Evolutionary conservation across 2,329 filamentous ascomycete species (phyloP).

Genomic region (Paecilomyces variotii): DNA sequence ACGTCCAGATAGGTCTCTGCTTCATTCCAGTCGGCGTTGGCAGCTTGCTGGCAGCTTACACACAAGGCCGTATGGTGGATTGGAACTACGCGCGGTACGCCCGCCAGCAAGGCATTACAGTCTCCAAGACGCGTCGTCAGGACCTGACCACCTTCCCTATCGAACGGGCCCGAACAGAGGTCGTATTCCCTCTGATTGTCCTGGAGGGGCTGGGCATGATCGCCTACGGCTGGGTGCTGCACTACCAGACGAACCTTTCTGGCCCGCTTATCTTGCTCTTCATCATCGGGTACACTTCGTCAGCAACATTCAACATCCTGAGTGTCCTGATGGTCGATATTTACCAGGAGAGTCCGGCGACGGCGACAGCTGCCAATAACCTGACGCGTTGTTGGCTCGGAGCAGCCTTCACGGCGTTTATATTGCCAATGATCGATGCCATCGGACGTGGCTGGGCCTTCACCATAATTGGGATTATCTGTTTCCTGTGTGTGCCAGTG

Average conservation of each 20-base stretch:
- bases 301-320: slow-evolving; percentile 27
- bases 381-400: slow-evolving; percentile 32
- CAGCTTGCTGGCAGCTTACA: slow-evolving; percentile 11
- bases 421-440: slow-evolving; percentile 29
- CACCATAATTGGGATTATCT: slow-evolving; percentile 28
- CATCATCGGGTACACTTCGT: slow-evolving; percentile 26
- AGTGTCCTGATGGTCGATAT: slow-evolving; percentile 40
- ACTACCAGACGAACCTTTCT: slow-evolving; percentile 21
- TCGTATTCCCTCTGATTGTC: slow-evolving; percentile 26
- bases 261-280: slow-evolving; percentile 27
- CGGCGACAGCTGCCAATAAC: slow-evolving; percentile 36
- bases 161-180: slow-evolving; percentile 30
- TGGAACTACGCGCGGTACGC: slow-evolving; percentile 67
- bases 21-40: slow-evolving; percentile 27
- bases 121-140: slow-evolving; percentile 49
- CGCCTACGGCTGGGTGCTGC: slow-evolving; percentile 29
- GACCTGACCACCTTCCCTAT: slow-evolving; percentile 45
- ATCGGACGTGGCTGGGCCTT: slow-evolving; percentile 37
- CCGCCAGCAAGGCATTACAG: slow-evolving; percentile 50
- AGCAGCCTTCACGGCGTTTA: slow-evolving; percentile 30
- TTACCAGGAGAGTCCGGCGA: slow-evolving; percentile 26
- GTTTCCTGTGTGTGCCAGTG: slow-evolving; percentile 16
- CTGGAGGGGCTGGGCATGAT: slow-evolving; percentile 18
- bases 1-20: slow-evolving; percentile 27
- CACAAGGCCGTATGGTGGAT: slow-evolving; percentile 53